These are phyloP conservation scores for Diplodia corticola DNA, from an alignment of 2,329 filamentous ascomycete species.

Conservation along the genomic window DNA sequence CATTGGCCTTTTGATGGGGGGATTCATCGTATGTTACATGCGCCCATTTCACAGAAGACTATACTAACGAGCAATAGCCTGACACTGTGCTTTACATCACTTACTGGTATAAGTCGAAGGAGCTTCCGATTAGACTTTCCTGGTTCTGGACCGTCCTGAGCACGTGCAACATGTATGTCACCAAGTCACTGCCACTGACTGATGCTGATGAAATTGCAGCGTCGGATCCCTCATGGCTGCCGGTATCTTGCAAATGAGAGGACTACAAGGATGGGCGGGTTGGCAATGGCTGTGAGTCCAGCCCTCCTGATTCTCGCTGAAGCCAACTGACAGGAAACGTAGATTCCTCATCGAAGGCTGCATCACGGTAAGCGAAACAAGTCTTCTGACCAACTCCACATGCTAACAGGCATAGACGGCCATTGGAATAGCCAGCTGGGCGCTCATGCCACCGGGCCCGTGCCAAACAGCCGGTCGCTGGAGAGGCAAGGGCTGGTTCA, in stretches of 20 bases:
- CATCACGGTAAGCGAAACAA: conserved; percentile 45
- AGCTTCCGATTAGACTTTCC: conserved; percentile 61
- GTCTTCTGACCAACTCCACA: background rate
- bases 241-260: conserved; percentile 47
- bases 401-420: conserved; percentile 28
- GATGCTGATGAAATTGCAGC: conserved; percentile 45
- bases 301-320: background rate
- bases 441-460: background rate
- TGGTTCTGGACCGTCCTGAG: conserved; percentile 63
- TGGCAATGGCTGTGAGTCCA: conserved; percentile 52
- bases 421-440: conserved; percentile 54
- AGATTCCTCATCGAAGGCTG: conserved; percentile 31
- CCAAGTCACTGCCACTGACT: too few species aligned
- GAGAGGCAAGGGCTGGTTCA: conserved; percentile 14
- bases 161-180: conserved; percentile 11
- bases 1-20: conserved; percentile 56
- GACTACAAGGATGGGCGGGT: conserved; percentile 45
- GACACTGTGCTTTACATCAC: conserved; percentile 61
- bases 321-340: background rate
- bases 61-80: conserved; percentile 29
- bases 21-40: conserved; percentile 46
- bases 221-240: conserved; percentile 48
- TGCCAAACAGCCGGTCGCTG: conserved; percentile 10
- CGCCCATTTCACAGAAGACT: background rate
- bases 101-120: conserved; percentile 66